Conservation (phyloP, 1,284 basidiomycete genomes). For the Tilletiopsis washingtonensis region DNA sequence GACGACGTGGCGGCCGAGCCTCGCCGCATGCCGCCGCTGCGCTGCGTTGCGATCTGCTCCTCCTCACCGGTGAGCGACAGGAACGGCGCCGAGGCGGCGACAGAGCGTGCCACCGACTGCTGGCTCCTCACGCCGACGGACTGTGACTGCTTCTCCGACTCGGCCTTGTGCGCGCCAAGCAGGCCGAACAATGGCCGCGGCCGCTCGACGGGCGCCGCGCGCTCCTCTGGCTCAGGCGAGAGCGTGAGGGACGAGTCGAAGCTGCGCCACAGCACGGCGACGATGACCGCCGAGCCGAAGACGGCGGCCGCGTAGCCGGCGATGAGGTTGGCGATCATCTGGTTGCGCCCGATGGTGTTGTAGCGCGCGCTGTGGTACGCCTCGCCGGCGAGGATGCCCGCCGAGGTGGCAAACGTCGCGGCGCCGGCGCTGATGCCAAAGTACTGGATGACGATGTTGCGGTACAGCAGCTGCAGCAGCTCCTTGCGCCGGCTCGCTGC, state of each 20-base stretch:
- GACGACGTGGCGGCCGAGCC: no score
- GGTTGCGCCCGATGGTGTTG: neutral
- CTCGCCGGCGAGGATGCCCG: neutral
- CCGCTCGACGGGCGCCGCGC: no score
- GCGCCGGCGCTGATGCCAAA: neutral
- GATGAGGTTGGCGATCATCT: neutral
- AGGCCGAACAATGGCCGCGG: no score
- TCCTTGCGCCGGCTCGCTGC: neutral
- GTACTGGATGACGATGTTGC: neutral
- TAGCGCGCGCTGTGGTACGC: neutral
- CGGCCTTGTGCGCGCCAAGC: no score
- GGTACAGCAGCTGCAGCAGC: neutral
- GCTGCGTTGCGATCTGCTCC: no score
- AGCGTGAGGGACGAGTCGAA: neutral
- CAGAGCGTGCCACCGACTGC: no score
- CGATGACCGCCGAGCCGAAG: neutral
- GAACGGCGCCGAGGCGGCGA: no score
- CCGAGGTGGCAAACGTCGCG: neutral
- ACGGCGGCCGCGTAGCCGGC: neutral
- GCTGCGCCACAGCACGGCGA: neutral
- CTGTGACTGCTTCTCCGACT: no score
- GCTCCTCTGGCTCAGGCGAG: neutral
- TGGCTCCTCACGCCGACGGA: no score
- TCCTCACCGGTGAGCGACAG: no score
- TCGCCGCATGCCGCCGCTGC: no score